Base-by-base conservation (phyloP, 2,329 filamentous ascomycete species). In the Talaromyces pinophilus region DNA sequence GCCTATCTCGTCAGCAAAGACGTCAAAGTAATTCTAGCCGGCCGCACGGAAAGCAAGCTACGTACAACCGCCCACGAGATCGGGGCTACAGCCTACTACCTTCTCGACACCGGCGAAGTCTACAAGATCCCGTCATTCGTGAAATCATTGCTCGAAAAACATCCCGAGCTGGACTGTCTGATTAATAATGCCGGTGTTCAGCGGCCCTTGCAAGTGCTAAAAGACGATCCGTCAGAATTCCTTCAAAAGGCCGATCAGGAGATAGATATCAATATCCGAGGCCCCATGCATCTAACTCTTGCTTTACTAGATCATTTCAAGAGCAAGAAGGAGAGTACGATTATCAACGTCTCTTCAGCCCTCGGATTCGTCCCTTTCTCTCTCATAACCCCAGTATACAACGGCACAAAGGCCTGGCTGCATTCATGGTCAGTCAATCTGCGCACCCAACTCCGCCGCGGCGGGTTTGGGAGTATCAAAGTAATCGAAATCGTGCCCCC, bases 401-500 rank as follows among this genome's bases (percentile, higher is more conserved):
- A 59, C 57, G 57, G 57, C 25, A 59, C 57, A 40, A 59, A 59
- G 22, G 57, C 57, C 57, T 59, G 55, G 55, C 55, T 59, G 5
- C 55, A 59, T 59, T 59, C 55, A n/a, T 59, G 55, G 55, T 22
- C 55, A 13, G 55, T 59, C 55, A 59, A 40, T 4, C 55, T 59
- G 55, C 55, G 55, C 33, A 59, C 55, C 5, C 55, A 59, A 28
- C 55, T 59, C 22, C 19, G 17, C 5, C 55, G 55, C 38, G 33
- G 55, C 55, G 55, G 55, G 3, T 59, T 25, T 7, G 55, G 42
- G 30, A 59, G 30, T 17, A 59, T 59, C 35, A 59, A 8, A 30
- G 57, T 59, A 17, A 44, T 59, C 3, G 57, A 59, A 59, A 59
- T 59, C 3, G 57, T 35, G 5, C 57, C 57, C 2, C 55, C 55